These are phyloP conservation scores for Penicillium coprophilum DNA, from an alignment of 495 filamentous ascomycete species.

Conservation along the genomic window DNA sequence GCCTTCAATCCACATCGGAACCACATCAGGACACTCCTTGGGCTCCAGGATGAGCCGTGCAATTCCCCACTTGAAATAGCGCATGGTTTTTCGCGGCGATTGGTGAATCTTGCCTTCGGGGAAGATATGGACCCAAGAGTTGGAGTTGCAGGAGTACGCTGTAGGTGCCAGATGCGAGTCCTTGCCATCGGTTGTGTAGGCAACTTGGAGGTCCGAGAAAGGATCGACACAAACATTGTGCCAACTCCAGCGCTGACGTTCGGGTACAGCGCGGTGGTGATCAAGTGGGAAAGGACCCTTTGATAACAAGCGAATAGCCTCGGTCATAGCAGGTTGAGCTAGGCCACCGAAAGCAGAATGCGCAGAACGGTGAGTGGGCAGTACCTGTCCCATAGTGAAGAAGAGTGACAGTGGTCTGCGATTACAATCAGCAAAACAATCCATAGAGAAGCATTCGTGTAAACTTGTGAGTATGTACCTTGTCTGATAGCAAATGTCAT, in stretches of 20 bases:
- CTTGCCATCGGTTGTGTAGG: slow-evolving; percentile 51
- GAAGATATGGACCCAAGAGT: slow-evolving; percentile 91
- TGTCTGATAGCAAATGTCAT: slow-evolving; percentile 78
- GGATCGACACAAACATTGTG: slow-evolving; percentile 50
- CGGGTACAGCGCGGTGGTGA: slow-evolving; percentile 37
- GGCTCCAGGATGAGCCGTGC: slow-evolving; percentile 85
- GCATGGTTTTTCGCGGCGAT: slow-evolving; percentile 71
- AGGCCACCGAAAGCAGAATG: slow-evolving; percentile 70
- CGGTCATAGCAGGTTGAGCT: slow-evolving; percentile 84
- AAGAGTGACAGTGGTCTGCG: slow-evolving; percentile 59
- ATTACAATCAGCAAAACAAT: slow-evolving; percentile 23
- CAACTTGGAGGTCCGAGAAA: slow-evolving; percentile 48
- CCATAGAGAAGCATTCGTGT: background rate
- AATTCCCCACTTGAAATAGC: slow-evolving; percentile 98
- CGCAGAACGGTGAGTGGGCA: slow-evolving; percentile 79
- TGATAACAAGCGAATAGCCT: slow-evolving; percentile 81
- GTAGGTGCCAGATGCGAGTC: slow-evolving; percentile 58
- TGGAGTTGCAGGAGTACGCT: slow-evolving; percentile 60
- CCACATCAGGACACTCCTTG: slow-evolving; percentile 74
- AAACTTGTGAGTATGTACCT: slow-evolving; percentile 25
- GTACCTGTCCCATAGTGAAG: slow-evolving; percentile 83
- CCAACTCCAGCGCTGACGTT: slow-evolving; percentile 39
- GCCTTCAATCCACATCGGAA: slow-evolving; percentile 95
- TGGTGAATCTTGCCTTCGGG: slow-evolving; percentile 95
- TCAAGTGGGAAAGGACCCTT: slow-evolving; percentile 54